Conservation (phyloP, 768 basidiomycete genomes). For the Exsudoporus frostii region DNA sequence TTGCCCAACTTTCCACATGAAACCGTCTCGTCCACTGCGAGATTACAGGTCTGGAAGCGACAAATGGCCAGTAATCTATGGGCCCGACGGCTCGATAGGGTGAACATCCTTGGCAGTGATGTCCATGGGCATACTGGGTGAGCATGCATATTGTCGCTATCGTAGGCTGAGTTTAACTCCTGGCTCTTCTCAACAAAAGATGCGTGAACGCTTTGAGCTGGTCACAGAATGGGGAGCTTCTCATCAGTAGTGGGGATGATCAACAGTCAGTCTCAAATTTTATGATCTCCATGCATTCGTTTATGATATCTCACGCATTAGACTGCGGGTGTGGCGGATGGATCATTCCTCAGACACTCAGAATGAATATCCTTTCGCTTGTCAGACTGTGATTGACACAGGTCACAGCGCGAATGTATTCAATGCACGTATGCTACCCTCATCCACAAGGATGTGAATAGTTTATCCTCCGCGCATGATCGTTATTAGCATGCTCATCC, state of each 20-base stretch:
- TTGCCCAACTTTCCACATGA: conserved; percentile 2
- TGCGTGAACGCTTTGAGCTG: conserved; percentile 79
- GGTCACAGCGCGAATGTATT: conserved; percentile 87
- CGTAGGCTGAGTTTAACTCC: not conserved
- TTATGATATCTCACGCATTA: conserved; percentile 23
- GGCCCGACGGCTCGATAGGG: conserved; percentile 50
- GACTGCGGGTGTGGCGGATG: conserved; percentile 78
- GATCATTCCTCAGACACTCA: conserved; percentile 37
- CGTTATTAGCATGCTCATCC: conserved; percentile 5
- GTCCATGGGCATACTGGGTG: conserved; percentile 68
- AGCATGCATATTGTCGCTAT: conserved; percentile 15
- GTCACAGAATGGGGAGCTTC: conserved; percentile 60
- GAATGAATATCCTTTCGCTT: conserved; percentile 62
- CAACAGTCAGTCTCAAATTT: conserved; percentile 46
- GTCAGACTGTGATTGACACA: conserved; percentile 66
- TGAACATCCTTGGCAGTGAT: conserved; percentile 67
- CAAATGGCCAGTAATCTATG: conserved; percentile 24
- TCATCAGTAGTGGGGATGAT: conserved; percentile 74
- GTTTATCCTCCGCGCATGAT: conserved; percentile 14
- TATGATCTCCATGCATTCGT: not conserved
- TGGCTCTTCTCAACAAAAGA: conserved; percentile 33
- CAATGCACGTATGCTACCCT: conserved; percentile 74
- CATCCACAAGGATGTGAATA: conserved; percentile 73
- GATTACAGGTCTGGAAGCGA: conserved; percentile 20
- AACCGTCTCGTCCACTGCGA: conserved; percentile 21